Base-by-base conservation (phyloP, 345 rosid species). In the Gossypium stocksii region DNA sequence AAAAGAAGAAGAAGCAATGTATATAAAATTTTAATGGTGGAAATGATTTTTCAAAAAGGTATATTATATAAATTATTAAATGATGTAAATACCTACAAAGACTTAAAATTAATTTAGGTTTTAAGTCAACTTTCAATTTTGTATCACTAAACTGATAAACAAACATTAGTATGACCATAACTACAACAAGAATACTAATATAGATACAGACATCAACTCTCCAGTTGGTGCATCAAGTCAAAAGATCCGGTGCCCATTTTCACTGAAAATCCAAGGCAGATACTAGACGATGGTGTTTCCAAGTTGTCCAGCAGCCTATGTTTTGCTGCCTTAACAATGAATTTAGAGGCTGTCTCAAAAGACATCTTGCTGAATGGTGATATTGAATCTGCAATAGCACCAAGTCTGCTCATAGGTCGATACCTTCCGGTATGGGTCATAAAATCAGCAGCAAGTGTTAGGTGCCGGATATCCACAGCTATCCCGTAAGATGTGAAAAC, bases 241-340 rank as follows among this genome's bases (percentile, higher is more conserved):
- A 96, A 93, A 73, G 89, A 88, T 3, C 99, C 98, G 1, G 99
- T 96, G 20, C 97, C 99, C 87, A 89, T 81, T 76, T 88, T 93
- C 17, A 89, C 89, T 0, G 98, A 97, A 81, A 93, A 80, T 65
- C 99, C 99, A 0, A 93, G 90, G 81, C 97, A 91, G 25, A 93
- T 85, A 80, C 97, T 86, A 52, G 97, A 91, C 4, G 98, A 93
- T 4, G 98, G 98, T 0, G 94, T 84, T 62, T 93, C 97, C 76
- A 96, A 74, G 74, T 83, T 75, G 77, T 96, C 98, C 1, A 75
- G 77, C 78, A 87, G 87, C 66, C 97, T 93, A 63, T 82, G 87
- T 59, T 80, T 77, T 38, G 99, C 95, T 15, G 97, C 97, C 74
- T 96, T 89, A n/a, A 93, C 93, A 14, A 96, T 93, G 78, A 96